A percentile compares a stretch with the other conserved stretches of the same genome.
Evolutionary conservation across 2,329 filamentous ascomycete genomes (phyloP).

Genomic region (Coniochaeta sp.): DNA sequence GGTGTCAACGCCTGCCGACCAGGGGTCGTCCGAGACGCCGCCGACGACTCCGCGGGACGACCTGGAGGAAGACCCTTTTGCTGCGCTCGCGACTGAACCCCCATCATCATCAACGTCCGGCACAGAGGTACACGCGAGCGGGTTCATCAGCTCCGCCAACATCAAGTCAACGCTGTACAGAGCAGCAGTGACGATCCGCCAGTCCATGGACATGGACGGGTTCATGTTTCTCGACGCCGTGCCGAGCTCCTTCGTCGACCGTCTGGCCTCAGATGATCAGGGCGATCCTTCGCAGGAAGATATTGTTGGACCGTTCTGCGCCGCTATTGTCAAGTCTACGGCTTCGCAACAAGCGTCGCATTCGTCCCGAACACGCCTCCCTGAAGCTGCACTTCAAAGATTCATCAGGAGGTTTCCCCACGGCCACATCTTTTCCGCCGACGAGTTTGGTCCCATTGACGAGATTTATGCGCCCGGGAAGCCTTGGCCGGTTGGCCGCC

Average conservation of each 20-base stretch:
- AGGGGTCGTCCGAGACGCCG: constrained; percentile 5
- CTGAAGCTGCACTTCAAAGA: constrained; percentile 13
- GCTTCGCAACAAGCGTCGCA: constrained; percentile 5
- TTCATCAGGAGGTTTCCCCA: constrained; percentile 13
- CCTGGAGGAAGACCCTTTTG: constrained; percentile 6
- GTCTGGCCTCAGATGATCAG: not conserved
- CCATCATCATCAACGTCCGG: not conserved
- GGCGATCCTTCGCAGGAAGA: not conserved
- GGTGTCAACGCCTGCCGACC: not conserved
- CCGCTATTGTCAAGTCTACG: constrained; percentile 10
- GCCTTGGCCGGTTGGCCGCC: constrained; percentile 4
- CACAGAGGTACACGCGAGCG: constrained; percentile 8
- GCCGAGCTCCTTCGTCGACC: constrained; percentile 11
- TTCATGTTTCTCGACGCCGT: constrained; percentile 16
- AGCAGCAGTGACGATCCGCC: constrained; percentile 11
- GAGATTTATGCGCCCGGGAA: constrained; percentile 13
- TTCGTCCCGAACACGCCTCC: constrained; percentile 10
- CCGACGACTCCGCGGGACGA: constrained; percentile 12
- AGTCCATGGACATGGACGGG: constrained; percentile 13
- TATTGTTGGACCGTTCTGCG: constrained; percentile 12
- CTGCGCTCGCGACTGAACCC: not conserved
- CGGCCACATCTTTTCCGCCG: constrained; percentile 15
- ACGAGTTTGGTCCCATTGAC: constrained; percentile 14
- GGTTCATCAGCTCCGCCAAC: constrained; percentile 16
- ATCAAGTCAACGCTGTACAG: constrained; percentile 15